Conservation (phyloP, 192 early-diverging fungal species). For the Funneliformis geosporum region DNA sequence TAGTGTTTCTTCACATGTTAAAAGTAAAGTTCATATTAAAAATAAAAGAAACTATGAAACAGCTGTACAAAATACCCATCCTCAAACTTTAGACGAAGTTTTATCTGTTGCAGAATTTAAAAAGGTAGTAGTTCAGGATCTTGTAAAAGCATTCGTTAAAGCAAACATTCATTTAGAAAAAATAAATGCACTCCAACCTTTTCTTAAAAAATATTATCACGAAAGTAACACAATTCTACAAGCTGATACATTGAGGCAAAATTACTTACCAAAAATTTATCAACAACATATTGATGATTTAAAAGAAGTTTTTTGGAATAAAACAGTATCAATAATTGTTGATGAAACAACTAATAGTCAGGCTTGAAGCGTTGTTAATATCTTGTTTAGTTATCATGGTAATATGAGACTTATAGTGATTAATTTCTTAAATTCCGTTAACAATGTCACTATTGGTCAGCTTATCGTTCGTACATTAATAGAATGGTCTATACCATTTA, state of each 20-base stretch:
- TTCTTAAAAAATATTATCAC: not conserved
- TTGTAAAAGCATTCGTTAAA: not conserved
- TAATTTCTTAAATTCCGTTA: not conserved
- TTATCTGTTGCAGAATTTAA: not conserved
- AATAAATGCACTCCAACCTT: not conserved
- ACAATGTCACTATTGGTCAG: not conserved
- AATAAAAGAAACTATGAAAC: no score
- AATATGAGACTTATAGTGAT: not conserved
- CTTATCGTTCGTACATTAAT: not conserved
- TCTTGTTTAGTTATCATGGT: not conserved
- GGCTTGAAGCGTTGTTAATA: not conserved
- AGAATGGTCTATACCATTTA: not conserved
- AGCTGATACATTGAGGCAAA: not conserved
- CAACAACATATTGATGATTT: not conserved
- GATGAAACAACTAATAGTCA: not conserved
- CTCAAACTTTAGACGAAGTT: no score
- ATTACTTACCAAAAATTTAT: not conserved
- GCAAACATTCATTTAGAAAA: not conserved
- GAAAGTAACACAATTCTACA: not conserved
- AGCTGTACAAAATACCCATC: no score
- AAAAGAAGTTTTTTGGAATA: not conserved
- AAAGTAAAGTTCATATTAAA: no score
- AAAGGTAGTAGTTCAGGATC: not conserved
- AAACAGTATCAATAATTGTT: not conserved
- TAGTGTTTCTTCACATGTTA: no score